phyloP scores from a whole-genome alignment of 2,329 filamentous ascomycete species.

The Cryphonectria japonica region DNA sequence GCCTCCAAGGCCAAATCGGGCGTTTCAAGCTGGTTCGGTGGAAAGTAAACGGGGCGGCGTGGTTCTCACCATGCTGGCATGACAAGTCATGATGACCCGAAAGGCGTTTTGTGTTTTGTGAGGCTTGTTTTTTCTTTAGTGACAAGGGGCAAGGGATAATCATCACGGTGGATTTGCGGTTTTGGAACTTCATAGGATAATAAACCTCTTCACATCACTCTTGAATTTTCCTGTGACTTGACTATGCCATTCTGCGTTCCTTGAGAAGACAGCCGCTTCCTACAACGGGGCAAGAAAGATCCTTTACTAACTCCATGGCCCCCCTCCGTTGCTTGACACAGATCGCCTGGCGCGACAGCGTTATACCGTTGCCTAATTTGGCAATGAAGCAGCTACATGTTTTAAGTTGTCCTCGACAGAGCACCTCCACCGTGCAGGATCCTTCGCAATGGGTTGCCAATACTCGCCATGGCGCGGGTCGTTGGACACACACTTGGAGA shows the following conservation, averaged over 20 bases:
- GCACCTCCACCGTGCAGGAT: slow-evolving; percentile 78
- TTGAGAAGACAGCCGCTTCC: background rate
- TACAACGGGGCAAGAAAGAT: background rate
- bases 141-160: background rate
- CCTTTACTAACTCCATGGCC: background rate
- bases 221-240: background rate
- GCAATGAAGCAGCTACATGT: slow-evolving; percentile 65
- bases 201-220: background rate
- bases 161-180: background rate
- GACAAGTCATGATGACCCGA: slow-evolving; percentile 9
- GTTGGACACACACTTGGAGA: slow-evolving; percentile 77
- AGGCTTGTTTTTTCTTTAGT: slow-evolving; percentile 1
- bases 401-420: slow-evolving; percentile 80
- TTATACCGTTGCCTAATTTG: slow-evolving; percentile 22
- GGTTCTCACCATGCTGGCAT: background rate
- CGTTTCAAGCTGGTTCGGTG: slow-evolving; percentile 84
- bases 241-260: background rate
- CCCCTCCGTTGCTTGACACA: background rate
- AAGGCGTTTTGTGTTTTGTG: slow-evolving; percentile 15
- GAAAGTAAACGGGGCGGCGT: slow-evolving; percentile 44
- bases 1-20: slow-evolving; percentile 83
- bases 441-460: slow-evolving; percentile 86
- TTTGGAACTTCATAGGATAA: background rate
- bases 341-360: background rate
- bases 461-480: slow-evolving; percentile 92